Base-by-base conservation (phyloP, 2,329 filamentous ascomycete species). In the Botryotinia calthae region DNA sequence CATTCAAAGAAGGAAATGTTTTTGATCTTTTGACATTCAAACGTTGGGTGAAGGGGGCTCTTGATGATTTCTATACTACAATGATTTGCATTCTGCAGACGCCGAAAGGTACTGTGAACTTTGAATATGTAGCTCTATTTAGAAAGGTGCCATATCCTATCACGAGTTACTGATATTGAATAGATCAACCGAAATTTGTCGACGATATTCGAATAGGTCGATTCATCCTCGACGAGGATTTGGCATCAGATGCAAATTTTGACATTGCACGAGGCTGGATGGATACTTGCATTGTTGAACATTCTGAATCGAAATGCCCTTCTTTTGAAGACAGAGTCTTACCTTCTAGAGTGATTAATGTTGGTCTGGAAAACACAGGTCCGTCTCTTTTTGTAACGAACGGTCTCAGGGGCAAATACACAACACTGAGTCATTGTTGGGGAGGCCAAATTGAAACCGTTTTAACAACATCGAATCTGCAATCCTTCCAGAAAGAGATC, bases 1-100 rank as follows among this genome's bases (percentile, higher is more conserved):
- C 0, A 9, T 59, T 37, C 22, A 4, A 59, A 14, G 5, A 25
- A 25, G 9, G 0, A 1, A 37, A 37, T 20, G 1, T 25, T 31
- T 8, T 37, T 25, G 2, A 37, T 7, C 3, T 1, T 14, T 59
- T 59, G 20, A 25, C 2, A 37, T 37, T 59, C 9, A 0, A 2
- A 20, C 2, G 1, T n/a, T 54, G 48, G 8, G 20, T 58, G 14
- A 3, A n/a, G n/a, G n/a, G n/a, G n/a, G n/a, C n/a, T n/a, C n/a
- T n/a, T n/a, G n/a, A n/a, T n/a, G n/a, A n/a, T n/a, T n/a, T n/a
- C n/a, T n/a, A n/a, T n/a, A n/a, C n/a, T n/a, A n/a, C n/a, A n/a
- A n/a, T 58, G 14, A 3, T 31, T 58, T 58, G 7, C 28, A 0
- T 6, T 59, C 22, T 59, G 10, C 58, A 25, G 31, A 59, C 58